Base-by-base conservation (phyloP, 345 rosid species). In the Pseudoturritis turrita region DNA sequence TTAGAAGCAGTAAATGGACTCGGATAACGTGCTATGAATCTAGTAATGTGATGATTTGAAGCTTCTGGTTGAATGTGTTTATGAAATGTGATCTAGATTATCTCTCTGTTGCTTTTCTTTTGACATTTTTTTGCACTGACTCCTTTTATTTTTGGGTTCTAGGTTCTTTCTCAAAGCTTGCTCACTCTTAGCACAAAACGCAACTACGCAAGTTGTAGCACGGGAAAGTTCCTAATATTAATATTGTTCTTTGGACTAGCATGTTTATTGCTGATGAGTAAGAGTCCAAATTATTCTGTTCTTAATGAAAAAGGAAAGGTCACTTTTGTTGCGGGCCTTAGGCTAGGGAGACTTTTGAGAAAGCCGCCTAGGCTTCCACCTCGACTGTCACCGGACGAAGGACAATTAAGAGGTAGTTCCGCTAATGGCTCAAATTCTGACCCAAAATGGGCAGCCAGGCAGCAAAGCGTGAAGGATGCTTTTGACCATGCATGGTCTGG, bases 401-500 rank as follows among this genome's bases (percentile, higher is more conserved):
- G 79, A 75, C 84, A 67, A 41, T 58, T 68, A 2, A 62, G 12
- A 51, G 69, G 66, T 49, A 60, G 64, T 53, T 52, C 70, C 8
- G 50, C 8, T 58, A 70, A 70, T 39, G 83, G 78, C 62, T 49
- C 76, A 2, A 77, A 62, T 60, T 54, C 59, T 26, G 83, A 82
- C 60, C 79, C 81, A 15, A 71, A 74, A 79, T 95, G 98, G 99
- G 70, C 59, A 66, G 87, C 70, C 12, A 85, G 92, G 65, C 91
- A 89, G 72, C 83, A 81, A 43, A 87, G 65, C 46, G 98, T 95
- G 55, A 88, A 88, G 78, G 87, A 86, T 18, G 94, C 99, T 73
- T 95, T 95, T 78, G 68, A 84, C 68, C 84, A 89, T 77, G 98
- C 98, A 14, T 95, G 99, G 98, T 85, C 91, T 50, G 99, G 99